Percentiles rank a stretch among this genome's conserved stretches.
phyloP scores from a whole-genome alignment of 257 asterid genomes.

The Agastache rugosa region DNA sequence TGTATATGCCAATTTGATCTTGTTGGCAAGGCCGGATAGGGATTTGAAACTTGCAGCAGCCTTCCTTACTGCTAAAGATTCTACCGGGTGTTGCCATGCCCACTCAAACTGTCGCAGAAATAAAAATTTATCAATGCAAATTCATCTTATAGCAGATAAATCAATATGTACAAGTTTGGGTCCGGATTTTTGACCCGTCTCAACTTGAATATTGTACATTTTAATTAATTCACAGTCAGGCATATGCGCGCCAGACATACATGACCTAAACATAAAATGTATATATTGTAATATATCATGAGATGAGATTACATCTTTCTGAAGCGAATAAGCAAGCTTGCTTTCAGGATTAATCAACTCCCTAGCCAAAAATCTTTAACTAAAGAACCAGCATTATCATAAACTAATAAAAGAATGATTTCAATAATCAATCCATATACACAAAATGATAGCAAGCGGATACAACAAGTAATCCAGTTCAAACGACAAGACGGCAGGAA shows the following conservation, averaged over 20 bases:
- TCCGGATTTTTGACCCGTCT: too few relatives aligned
- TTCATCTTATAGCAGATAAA: background rate
- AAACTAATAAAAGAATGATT: background rate
- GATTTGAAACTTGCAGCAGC: constrained; percentile 79
- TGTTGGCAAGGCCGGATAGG: constrained; percentile 77
- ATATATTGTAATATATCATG: background rate
- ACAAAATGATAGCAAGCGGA: background rate
- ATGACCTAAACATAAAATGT: background rate
- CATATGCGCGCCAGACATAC: too few relatives aligned
- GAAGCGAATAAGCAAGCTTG: background rate
- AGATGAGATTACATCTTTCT: background rate
- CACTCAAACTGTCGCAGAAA: constrained; percentile 78
- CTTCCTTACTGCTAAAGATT: constrained; percentile 79
- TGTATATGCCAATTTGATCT: constrained; percentile 80
- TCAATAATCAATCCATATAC: background rate
- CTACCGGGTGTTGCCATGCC: constrained; percentile 98
- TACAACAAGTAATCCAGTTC: background rate
- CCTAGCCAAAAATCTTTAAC: background rate
- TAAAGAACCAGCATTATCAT: background rate
- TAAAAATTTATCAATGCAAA: constrained; percentile 10
- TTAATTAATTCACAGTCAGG: too few relatives aligned
- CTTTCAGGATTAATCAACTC: background rate
- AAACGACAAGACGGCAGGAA: background rate
- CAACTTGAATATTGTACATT: too few relatives aligned
- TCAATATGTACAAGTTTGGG: too few relatives aligned